These are phyloP conservation scores for Colletotrichum lentis DNA, from an alignment of 2,329 filamentous ascomycete species.

Conservation along the genomic window DNA sequence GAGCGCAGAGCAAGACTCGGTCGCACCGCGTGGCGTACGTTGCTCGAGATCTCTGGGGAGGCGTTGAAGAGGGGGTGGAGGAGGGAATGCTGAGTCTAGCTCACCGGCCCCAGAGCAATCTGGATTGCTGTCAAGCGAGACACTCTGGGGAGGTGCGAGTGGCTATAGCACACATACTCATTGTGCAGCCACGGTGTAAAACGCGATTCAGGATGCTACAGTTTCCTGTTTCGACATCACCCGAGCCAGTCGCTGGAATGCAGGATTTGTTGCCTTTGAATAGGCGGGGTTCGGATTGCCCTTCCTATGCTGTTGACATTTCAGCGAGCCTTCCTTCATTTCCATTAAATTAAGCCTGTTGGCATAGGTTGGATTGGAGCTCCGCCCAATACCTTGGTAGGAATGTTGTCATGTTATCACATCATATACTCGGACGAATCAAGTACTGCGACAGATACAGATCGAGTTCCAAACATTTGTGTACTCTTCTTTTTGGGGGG, in stretches of 20 bases:
- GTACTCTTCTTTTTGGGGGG: too few relatives aligned
- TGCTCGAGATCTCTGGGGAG: neutral
- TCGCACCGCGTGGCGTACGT: neutral
- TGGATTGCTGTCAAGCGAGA: slow-evolving; percentile 4
- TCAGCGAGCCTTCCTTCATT: neutral
- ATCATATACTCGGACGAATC: neutral
- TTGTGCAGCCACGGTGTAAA: neutral
- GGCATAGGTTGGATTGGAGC: neutral
- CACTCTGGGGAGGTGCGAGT: neutral
- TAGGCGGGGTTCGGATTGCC: too few relatives aligned
- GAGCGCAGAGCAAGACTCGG: neutral
- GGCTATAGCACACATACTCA: neutral
- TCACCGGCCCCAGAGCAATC: neutral
- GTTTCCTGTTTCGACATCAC: neutral
- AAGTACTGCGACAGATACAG: neutral
- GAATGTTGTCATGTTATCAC: neutral
- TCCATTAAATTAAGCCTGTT: neutral
- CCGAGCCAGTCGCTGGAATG: slow-evolving; percentile 1
- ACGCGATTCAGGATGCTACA: neutral
- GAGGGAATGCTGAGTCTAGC: neutral
- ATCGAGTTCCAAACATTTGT: neutral
- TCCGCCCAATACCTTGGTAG: neutral
- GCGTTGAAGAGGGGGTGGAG: neutral
- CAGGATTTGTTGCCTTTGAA: neutral
- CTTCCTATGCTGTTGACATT: neutral